Percentiles rank a stretch among this genome's conserved stretches.
Conservation (phyloP, 306 rosid species). For the Arachis stenosperma region DNA sequence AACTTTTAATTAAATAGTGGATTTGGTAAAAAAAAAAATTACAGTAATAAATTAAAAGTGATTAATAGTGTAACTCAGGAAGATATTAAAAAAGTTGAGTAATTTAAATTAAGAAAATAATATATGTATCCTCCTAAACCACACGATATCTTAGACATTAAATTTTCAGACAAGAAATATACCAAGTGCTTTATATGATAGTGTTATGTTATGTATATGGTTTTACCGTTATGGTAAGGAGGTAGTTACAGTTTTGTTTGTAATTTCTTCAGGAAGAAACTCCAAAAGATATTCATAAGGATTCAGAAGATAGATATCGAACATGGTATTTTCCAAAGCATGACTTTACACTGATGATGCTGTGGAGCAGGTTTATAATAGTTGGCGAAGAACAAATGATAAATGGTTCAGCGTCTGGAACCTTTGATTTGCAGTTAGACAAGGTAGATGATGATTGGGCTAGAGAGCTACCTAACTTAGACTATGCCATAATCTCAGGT, state of each 20-base stretch:
- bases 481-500: constrained; percentile 66
- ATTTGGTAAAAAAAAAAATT: too few relatives aligned
- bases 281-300: constrained; percentile 68
- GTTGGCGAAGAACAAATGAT: constrained; percentile 63
- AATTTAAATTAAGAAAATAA: too few relatives aligned
- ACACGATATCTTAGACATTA: too few relatives aligned
- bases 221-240: too few relatives aligned
- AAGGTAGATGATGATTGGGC: constrained; percentile 63
- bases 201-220: too few relatives aligned
- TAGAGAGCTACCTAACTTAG: constrained; percentile 51
- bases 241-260: neutral
- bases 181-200: too few relatives aligned
- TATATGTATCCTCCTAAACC: too few relatives aligned
- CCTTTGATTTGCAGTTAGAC: constrained; percentile 65
- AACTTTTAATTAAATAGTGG: too few relatives aligned
- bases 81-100: too few relatives aligned
- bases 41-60: too few relatives aligned
- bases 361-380: constrained; percentile 79
- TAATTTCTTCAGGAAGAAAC: constrained; percentile 62
- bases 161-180: too few relatives aligned
- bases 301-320: constrained; percentile 68
- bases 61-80: too few relatives aligned
- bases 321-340: constrained; percentile 69
- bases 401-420: constrained; percentile 67
- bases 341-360: constrained; percentile 60